Base-by-base conservation (phyloP, 345 rosid genomes). In the Gossypium australe region DNA sequence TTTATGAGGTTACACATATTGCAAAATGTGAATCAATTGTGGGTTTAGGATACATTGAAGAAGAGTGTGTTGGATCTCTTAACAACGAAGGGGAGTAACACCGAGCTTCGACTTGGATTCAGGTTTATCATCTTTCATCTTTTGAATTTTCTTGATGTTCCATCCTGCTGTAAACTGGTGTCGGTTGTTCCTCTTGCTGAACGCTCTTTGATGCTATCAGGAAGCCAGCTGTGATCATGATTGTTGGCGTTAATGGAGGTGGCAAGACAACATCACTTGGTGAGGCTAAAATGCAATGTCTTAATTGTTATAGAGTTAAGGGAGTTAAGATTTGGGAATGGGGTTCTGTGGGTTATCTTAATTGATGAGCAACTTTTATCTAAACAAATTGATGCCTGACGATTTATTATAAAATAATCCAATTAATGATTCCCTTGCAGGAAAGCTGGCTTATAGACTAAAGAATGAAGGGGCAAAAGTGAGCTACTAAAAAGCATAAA, bases 181-280 rank as follows among this genome's bases (percentile, higher is more conserved):
- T 64, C 43, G 59, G 9, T 55, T 63, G 72, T 72, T 71, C 24
- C 20, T 27, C 11, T 67, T 22, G 47, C 64, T 14, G 77, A 58
- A 71, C 61, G 25, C 48, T 78, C 45, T 53, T 27, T 47, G 60
- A 47, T 83, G 70, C 48, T 43, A 47, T 80, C 76, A 92, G 98
- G 87, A 95, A 91, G 84, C 99, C 99, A 2, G 97, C 98, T 78
- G 96, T 93, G 44, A 67, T 90, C 49, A 87, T 93, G 90, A 84
- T 91, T 10, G 98, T 91, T 78, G 98, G 98, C 8, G 98, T 91
- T 18, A 90, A 93, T 69, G 99, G 99, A 78, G 97, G 99, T 66
- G 98, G 98, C 67, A 95, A 95, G 86, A 95, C 99, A 8, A 91
- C 99, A 11, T 95, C 98, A 78, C 99, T 95, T 45, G 99, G 98